phyloP scores from a whole-genome alignment of 306 rosid genomes.

The Cicer yamashitae region DNA sequence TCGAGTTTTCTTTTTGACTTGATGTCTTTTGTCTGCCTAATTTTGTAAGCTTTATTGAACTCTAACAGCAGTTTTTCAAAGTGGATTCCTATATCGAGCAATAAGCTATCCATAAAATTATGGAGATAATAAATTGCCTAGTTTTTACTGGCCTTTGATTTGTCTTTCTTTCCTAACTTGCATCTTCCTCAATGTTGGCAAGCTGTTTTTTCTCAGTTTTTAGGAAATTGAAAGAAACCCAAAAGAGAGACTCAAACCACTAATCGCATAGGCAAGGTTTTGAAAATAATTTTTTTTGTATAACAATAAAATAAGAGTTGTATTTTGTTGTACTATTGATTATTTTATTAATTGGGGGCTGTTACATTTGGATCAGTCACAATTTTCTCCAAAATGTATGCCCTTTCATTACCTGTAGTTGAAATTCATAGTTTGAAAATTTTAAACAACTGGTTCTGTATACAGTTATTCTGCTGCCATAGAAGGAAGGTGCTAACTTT shows the following conservation, averaged over 20 bases:
- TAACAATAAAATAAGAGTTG: slow-evolving; percentile 1
- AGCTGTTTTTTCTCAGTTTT: slow-evolving; percentile 25
- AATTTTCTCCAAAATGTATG: background rate
- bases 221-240: slow-evolving; percentile 15
- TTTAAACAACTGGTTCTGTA: slow-evolving; percentile 19
- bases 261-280: background rate
- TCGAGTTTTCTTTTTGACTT: slow-evolving; percentile 29
- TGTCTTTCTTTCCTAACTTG: slow-evolving; percentile 10
- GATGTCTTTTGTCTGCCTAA: slow-evolving; percentile 18
- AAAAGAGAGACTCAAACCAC: slow-evolving; percentile 5
- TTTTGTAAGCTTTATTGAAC: slow-evolving; percentile 18
- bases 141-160: slow-evolving; percentile 13
- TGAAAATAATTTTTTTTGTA: background rate
- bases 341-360: background rate
- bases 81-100: slow-evolving; percentile 37
- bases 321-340: slow-evolving; percentile 9
- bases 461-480: slow-evolving; percentile 3
- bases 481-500: slow-evolving; percentile 13
- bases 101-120: slow-evolving; percentile 20
- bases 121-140: slow-evolving; percentile 29
- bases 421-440: slow-evolving; percentile 20
- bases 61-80: slow-evolving; percentile 12
- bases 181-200: slow-evolving; percentile 10
- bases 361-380: slow-evolving; percentile 13
- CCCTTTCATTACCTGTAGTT: background rate